phyloP scores from a whole-genome alignment of 257 asterid species.

The Eustoma russellianum region DNA sequence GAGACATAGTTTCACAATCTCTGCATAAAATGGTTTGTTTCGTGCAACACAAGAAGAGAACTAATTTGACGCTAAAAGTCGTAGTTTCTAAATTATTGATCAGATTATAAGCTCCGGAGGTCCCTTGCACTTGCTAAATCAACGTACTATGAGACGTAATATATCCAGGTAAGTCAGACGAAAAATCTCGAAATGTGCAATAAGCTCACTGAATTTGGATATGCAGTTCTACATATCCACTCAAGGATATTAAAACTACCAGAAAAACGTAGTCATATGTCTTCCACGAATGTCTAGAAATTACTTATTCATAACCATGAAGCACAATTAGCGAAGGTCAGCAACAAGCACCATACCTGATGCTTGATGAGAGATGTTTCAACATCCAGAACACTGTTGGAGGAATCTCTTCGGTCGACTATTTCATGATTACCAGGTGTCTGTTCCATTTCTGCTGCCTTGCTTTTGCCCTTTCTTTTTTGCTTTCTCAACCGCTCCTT shows the following conservation, averaged over 20 bases:
- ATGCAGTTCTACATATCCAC: too few species aligned
- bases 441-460: constrained; percentile 36
- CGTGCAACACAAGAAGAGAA: too few species aligned
- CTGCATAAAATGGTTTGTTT: too few species aligned
- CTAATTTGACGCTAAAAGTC: too few species aligned
- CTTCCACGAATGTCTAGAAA: background rate
- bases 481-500: constrained; percentile 49
- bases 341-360: constrained; percentile 26
- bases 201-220: too few species aligned
- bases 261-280: background rate
- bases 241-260: background rate
- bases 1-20: too few species aligned
- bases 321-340: background rate
- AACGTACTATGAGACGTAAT: too few species aligned
- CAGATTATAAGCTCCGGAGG: too few species aligned
- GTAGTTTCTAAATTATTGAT: too few species aligned
- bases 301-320: background rate
- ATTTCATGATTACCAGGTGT: constrained; percentile 23
- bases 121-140: too few species aligned
- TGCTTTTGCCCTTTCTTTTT: constrained; percentile 61
- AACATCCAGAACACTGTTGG: constrained; percentile 28
- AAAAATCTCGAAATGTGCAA: too few species aligned
- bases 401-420: constrained; percentile 24
- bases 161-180: background rate
- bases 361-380: constrained; percentile 29